Evolutionary conservation across 116 monocot genomes (phyloP), one percentile per base, ranked within the genome.

Genomic region (Thalassia testudinum): DNA sequence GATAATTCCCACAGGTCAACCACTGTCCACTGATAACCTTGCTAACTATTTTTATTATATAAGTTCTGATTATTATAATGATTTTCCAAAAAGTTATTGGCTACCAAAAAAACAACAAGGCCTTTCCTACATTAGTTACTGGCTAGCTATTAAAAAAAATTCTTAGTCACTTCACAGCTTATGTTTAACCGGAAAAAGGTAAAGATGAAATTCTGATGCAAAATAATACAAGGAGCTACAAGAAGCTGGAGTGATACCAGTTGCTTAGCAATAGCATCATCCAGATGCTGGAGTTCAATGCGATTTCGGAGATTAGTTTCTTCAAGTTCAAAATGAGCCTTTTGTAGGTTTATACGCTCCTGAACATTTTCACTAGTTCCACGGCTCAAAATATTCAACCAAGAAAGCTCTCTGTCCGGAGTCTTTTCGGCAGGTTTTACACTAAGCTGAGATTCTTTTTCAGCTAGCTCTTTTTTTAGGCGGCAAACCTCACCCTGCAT

Each of bases 361-460:
- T 95, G 95, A 56, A 88, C 95, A 72, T 95, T 95, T 70, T 95
- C 95, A 64, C 81, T 79, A 16, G 82, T 95, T 71, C 88, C 88
- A 42, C 65, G 72, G 56, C 95, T 88, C 61, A 95, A 72, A 63
- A 81, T 45, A 66, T 95, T 79, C 47, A 95, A 68, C 95, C 78
- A 88, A 17, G 95, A 85, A 59, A 88, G 74, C 59, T 95, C 95
- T 65, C 79, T 72, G 62, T 76, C 76, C 43, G 82, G 73, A 55
- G 64, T 54, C 47, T 61, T 95, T 56, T 87, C 81, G 49, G 68
- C 58, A 45, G 79, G 79, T 66, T 79, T 85, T 60, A 69, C 49
- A 52, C 65, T 75, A 43, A 88, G 58, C 54, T 85, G 88, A 54
- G 79, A 81, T n/a, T 95, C 93, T 68, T 95, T 95, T 49, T 88